Conservation (phyloP, 345 rosid genomes). For the Physaria fendleri region DNA sequence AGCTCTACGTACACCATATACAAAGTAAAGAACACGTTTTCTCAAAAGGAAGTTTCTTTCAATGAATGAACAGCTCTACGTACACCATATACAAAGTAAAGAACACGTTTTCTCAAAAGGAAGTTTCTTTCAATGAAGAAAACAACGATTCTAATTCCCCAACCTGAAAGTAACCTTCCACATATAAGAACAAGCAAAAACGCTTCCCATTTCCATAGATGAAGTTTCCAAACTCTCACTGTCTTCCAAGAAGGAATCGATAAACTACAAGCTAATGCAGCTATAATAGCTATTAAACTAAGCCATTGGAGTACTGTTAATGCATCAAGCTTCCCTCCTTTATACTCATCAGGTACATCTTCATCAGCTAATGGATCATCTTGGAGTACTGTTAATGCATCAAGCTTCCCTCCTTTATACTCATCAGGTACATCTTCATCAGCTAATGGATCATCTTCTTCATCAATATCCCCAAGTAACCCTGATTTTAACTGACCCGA, state of each 20-base stretch:
- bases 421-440: constrained; percentile 74
- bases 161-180: constrained; percentile 79
- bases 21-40: constrained; percentile 73
- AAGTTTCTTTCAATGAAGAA: constrained; percentile 80
- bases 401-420: constrained; percentile 36
- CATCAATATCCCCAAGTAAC: constrained; percentile 33
- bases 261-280: constrained; percentile 47
- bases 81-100: constrained; percentile 83
- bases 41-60: constrained; percentile 72
- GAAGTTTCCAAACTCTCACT: constrained; percentile 42
- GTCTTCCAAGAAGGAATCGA: constrained; percentile 30
- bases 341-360: constrained; percentile 72
- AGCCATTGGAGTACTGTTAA: constrained; percentile 62
- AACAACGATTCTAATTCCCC: constrained; percentile 73
- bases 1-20: constrained; percentile 66
- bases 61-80: constrained; percentile 72
- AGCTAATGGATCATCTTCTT: constrained; percentile 65
- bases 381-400: constrained; percentile 43
- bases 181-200: constrained; percentile 69
- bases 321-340: constrained; percentile 29
- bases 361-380: constrained; percentile 49
- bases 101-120: constrained; percentile 54
- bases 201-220: constrained; percentile 86
- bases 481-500: constrained; percentile 60
- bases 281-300: constrained; percentile 47